Base-by-base conservation (phyloP, 768 basidiomycete species). In the Hygrocybe coccinea region DNA sequence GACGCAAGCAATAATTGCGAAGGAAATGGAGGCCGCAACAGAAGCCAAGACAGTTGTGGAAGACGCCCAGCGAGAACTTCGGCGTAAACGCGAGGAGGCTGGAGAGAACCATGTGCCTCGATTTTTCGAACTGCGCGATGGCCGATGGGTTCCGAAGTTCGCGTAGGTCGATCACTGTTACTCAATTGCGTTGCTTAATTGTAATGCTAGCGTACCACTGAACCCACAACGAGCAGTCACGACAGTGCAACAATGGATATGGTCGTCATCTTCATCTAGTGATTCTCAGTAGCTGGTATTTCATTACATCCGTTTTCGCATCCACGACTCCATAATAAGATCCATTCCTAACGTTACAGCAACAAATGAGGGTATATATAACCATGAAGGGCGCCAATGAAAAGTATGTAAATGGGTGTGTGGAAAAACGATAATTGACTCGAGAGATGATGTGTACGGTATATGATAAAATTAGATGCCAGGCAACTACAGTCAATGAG, bases 21-120 rank as follows among this genome's bases (percentile, higher is more conserved):
- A 87, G 65, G 93, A 99, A 68, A 95, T 98, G 92, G 91, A 95
- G 62, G 86, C 83, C 10, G 97, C 97, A 21, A 97, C 94, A 3
- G 81, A 81, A 24, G 91, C 92, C 47, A 99, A 99, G 77, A 82
- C 83, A 2, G 78, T 79, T 11, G 90, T 99, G 1, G 97, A 99
- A 73, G 93, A 95, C 60, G 84, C 84, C 22, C 95, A 98, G 72
- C 79, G 97, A 47, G 93, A 97, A 62, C 70, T 80, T 54, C 83
- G 91, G 37, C 82, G 79, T 65, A 73, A 74, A 67, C 77, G 88
- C 58, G 94, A 95, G 56, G 89, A 88, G 64, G 80, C 69, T 17
- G 90, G 89, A 5, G 76, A 81, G 60, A 73, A 72, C 50, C 85
- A 89, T 62, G 73, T 79, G n/a, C 83, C 90, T 46, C 78, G 87